Evolutionary conservation across 352 stramenopile genomes (phyloP), one percentile per base, ranked within the genome.

Genomic region (Phytopythium delawarense): DNA sequence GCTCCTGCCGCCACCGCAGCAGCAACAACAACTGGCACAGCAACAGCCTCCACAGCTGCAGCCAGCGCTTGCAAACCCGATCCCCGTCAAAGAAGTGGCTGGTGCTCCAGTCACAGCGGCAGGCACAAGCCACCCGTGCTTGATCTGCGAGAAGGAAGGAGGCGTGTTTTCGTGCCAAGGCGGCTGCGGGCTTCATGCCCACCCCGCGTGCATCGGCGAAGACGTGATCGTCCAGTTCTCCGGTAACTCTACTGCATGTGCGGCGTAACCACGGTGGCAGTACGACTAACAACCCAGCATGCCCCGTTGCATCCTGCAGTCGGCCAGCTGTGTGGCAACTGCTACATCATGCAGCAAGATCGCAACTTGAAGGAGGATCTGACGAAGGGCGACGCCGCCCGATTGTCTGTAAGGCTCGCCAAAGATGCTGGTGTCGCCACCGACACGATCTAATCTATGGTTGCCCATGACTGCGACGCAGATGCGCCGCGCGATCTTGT

Each of bases 291-390:
- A n/a, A 12, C 15, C 6, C 28, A 15, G 21, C 20, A 13, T 39
- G 7, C 16, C 7, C 6, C 59, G 7, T 0, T 25, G 12, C 40
- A 16, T 18, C 40, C 30, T 8, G 16, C 11, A 92, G 83, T 79
- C 8, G 80, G 76, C 0, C 75, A 84, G 34, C 65, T 91, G 0
- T 93, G 84, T 45, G 84, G 80, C 40, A 93, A 75, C 50, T 93
- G 84, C 57, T 87, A 76, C 39, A 74, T 90, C 50, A 83, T 84
- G 57, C 77, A 89, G 42, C 78, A 89, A 55, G 87, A 90, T 61
- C 75, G 84, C 8, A 71, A 72, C 16, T 79, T 78, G 30, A 74
- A 82, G n/a, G 84, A 93, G 63, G 79, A 91, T 66, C 44, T 91
- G 34, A 86, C 79, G 7, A 86, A 86, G 54, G 81, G 81, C 35